A percentile compares a stretch with the other conserved stretches of the same genome.
phyloP scores from a whole-genome alignment of 2,329 filamentous ascomycete species.

The Septoria petroselini region DNA sequence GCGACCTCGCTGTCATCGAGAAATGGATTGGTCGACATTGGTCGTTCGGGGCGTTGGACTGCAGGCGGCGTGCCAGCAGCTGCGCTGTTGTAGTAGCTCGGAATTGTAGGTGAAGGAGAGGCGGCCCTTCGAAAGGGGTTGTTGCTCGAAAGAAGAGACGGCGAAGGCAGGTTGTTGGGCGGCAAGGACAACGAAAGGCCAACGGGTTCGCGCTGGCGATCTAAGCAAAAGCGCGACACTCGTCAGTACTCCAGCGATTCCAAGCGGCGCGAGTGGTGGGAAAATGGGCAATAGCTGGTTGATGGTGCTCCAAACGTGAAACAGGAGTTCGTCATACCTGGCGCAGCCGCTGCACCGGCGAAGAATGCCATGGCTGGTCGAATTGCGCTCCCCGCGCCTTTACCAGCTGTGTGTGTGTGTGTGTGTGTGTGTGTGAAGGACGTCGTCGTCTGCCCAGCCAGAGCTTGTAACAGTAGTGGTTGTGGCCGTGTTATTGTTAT shows the following conservation, averaged over 20 bases:
- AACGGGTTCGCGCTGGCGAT: slow-evolving; percentile 45
- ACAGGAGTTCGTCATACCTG: slow-evolving; percentile 24
- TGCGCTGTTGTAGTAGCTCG: slow-evolving; percentile 9
- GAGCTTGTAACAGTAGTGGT: not conserved
- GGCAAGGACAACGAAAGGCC: slow-evolving; percentile 19
- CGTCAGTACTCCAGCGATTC: slow-evolving; percentile 21
- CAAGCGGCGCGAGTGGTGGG: slow-evolving; percentile 14
- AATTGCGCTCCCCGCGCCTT: not conserved
- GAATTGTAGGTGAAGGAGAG: slow-evolving; percentile 42
- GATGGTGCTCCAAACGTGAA: slow-evolving; percentile 14
- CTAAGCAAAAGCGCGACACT: slow-evolving; percentile 29
- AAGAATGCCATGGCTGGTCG: slow-evolving; percentile 17
- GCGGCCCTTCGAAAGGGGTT: slow-evolving; percentile 72
- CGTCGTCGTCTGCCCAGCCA: not conserved
- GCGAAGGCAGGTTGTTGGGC: slow-evolving; percentile 21
- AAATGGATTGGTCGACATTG: slow-evolving; percentile 72
- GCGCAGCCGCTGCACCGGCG: slow-evolving; percentile 14
- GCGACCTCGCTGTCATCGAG: slow-evolving; percentile 47
- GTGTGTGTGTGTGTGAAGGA: not conserved
- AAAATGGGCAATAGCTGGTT: slow-evolving; percentile 13
- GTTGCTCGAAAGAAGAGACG: slow-evolving; percentile 67
- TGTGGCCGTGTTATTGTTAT: too few relatives aligned
- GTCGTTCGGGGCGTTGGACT: slow-evolving; percentile 51
- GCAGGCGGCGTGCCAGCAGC: slow-evolving; percentile 32
- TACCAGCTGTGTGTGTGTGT: not conserved